Conservation (phyloP, 2,329 filamentous ascomycete genomes). For the Tolypocladium amazonense region DNA sequence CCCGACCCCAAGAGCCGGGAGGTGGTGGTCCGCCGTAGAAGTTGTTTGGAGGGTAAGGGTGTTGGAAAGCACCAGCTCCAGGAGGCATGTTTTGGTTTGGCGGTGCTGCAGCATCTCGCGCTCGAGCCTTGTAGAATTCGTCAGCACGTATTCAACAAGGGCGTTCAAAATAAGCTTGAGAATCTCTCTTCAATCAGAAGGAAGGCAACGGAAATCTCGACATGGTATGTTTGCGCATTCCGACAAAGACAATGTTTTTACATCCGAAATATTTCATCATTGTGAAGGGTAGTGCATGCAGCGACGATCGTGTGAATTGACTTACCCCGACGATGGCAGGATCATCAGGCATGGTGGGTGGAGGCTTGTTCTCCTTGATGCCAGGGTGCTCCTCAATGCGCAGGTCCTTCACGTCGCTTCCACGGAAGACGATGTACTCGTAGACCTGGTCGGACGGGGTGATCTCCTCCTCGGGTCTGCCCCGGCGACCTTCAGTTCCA, state of each 20-base stretch:
- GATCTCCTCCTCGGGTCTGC: slow-evolving; percentile 71
- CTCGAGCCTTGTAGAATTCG: slow-evolving; percentile 24
- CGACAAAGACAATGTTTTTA: slow-evolving; percentile 66
- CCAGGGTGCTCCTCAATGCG: slow-evolving; percentile 78
- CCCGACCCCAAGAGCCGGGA: slow-evolving; percentile 44
- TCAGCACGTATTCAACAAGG: slow-evolving; percentile 17
- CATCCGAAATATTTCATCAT: slow-evolving; percentile 99
- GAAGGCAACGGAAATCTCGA: slow-evolving; percentile 99
- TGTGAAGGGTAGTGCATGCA: slow-evolving; percentile 20
- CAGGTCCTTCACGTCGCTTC: slow-evolving; percentile 96
- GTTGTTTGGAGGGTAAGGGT: slow-evolving; percentile 33
- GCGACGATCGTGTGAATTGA: slow-evolving; percentile 19
- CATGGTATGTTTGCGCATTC: slow-evolving; percentile 89
- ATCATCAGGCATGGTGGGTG: slow-evolving; percentile 77
- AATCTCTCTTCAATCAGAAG: slow-evolving; percentile 62
- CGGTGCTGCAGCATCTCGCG: slow-evolving; percentile 23
- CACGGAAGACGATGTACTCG: slow-evolving; percentile 97
- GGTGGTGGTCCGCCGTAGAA: slow-evolving; percentile 40
- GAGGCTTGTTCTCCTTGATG: slow-evolving; percentile 63
- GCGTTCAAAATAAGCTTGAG: not conserved
- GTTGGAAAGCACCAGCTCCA: slow-evolving; percentile 29
- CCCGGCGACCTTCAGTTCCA: slow-evolving; percentile 84
- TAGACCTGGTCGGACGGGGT: slow-evolving; percentile 79
- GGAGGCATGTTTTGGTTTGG: slow-evolving; percentile 20
- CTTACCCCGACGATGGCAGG: slow-evolving; percentile 96